Evolutionary conservation across 257 asterid genomes (phyloP).

Genomic region (Verbascum thapsus): DNA sequence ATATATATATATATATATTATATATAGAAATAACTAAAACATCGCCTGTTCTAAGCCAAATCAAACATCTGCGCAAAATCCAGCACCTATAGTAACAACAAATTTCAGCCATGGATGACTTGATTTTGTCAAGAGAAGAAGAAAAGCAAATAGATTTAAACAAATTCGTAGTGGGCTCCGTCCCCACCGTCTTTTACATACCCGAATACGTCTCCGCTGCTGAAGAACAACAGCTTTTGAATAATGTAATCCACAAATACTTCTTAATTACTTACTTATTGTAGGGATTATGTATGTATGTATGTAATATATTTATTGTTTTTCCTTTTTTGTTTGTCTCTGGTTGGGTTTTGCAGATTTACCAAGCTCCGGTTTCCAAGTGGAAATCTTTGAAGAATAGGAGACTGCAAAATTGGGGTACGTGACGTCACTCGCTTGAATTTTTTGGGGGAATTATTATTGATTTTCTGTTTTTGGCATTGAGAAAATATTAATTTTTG

Average conservation of each 20-base stretch:
- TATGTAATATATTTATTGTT: background rate
- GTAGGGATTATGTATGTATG: too few species aligned
- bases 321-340: background rate
- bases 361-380: constrained; percentile 76
- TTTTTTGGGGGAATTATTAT: background rate
- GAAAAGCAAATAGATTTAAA: constrained; percentile 2
- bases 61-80: too few species aligned
- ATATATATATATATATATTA: too few species aligned
- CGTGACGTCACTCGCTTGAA: background rate
- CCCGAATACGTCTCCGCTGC: constrained; percentile 63
- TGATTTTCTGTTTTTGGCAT: background rate
- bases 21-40: too few species aligned
- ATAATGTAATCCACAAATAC: constrained; percentile 39
- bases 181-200: constrained; percentile 70
- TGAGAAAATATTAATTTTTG: background rate
- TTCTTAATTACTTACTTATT: background rate
- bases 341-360: constrained; percentile 46
- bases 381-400: constrained; percentile 90
- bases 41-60: too few species aligned
- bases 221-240: constrained; percentile 60
- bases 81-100: background rate
- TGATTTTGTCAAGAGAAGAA: background rate
- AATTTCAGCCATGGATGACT: constrained; percentile 31
- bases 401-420: constrained; percentile 96
- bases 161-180: constrained; percentile 56